Evolutionary conservation across 2,329 filamentous ascomycete species (phyloP).

Genomic region (Apiospora arundinis): DNA sequence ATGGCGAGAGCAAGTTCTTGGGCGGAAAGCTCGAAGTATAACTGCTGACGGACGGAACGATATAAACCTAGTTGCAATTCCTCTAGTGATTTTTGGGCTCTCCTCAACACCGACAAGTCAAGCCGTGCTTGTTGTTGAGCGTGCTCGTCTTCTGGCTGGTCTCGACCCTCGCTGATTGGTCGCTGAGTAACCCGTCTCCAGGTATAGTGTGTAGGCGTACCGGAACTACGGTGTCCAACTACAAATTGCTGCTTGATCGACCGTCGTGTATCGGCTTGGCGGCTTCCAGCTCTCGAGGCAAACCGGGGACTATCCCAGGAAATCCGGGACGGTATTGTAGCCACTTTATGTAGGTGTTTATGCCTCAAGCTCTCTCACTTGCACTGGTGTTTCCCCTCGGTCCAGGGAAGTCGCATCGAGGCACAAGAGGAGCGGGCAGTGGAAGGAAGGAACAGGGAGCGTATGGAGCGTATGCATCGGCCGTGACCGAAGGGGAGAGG

Average conservation of each 20-base stretch:
- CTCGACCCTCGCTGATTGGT: conserved; percentile 11
- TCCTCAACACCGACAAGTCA: conserved; percentile 18
- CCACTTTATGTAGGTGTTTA: conserved; percentile 2
- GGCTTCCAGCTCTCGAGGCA: neutral
- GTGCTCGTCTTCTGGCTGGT: neutral
- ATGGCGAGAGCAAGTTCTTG: conserved; percentile 20
- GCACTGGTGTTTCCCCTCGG: neutral
- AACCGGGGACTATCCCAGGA: conserved; percentile 16
- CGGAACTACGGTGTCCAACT: conserved; percentile 12
- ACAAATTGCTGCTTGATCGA: conserved; percentile 19
- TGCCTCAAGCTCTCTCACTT: neutral
- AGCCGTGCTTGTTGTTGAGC: conserved; percentile 11
- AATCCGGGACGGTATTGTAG: conserved; percentile 5
- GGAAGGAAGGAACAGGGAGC: conserved; percentile 1
- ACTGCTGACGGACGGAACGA: conserved; percentile 15
- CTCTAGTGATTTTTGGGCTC: conserved; percentile 17
- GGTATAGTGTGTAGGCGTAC: conserved; percentile 2
- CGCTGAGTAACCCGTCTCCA: neutral
- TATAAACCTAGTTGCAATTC: conserved; percentile 21
- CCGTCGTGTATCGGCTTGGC: conserved; percentile 18
- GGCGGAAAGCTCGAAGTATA: conserved; percentile 22
- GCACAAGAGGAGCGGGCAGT: neutral
- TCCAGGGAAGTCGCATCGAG: neutral
- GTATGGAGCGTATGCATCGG: neutral
- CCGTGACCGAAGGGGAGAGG: neutral